These are phyloP conservation scores for Phytophthora boehmeriae DNA, from an alignment of 352 stramenopile genomes.

Conservation along the genomic window DNA sequence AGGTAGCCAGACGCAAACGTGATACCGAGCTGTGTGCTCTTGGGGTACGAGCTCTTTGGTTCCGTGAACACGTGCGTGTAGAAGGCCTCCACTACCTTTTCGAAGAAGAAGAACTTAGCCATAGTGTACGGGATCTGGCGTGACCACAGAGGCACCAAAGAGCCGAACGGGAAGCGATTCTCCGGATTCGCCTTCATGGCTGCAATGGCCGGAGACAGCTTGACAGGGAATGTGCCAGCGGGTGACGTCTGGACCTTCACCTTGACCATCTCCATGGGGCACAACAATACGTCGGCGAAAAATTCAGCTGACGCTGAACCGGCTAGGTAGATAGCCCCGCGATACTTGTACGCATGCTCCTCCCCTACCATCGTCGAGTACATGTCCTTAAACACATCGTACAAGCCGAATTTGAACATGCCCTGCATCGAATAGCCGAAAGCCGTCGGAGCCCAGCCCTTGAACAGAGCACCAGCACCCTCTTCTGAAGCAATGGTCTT, in stretches of 20 bases:
- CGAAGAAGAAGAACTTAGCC: constrained; percentile 98
- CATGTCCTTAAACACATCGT: constrained; percentile 94
- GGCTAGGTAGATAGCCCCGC: constrained; percentile 85
- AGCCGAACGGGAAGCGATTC: constrained; percentile 88
- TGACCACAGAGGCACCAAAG: constrained; percentile 82
- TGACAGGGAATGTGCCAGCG: constrained; percentile 79
- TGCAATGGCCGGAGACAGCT: constrained; percentile 75
- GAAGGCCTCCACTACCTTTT: constrained; percentile 82
- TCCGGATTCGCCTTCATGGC: constrained; percentile 84
- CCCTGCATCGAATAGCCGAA: constrained; percentile 90
- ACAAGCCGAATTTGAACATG: constrained; percentile 91
- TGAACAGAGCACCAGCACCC: constrained; percentile 72
- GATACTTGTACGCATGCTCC: constrained; percentile 90
- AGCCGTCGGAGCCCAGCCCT: constrained; percentile 88
- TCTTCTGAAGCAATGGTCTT: constrained; percentile 83
- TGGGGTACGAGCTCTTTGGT: constrained; percentile 86
- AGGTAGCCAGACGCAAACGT: constrained; percentile 97
- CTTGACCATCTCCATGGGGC: constrained; percentile 94
- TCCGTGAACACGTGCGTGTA: constrained; percentile 87
- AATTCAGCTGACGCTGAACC: constrained; percentile 92
- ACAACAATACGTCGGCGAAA: constrained; percentile 90
- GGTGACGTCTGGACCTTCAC: constrained; percentile 90
- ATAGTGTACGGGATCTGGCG: constrained; percentile 98
- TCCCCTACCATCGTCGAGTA: constrained; percentile 89
- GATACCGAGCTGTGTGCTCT: constrained; percentile 92